A percentile compares a stretch with the other conserved stretches of the same genome.
Evolutionary conservation across 257 asterid species (phyloP).

Genomic region (Nicotiana undulata): DNA sequence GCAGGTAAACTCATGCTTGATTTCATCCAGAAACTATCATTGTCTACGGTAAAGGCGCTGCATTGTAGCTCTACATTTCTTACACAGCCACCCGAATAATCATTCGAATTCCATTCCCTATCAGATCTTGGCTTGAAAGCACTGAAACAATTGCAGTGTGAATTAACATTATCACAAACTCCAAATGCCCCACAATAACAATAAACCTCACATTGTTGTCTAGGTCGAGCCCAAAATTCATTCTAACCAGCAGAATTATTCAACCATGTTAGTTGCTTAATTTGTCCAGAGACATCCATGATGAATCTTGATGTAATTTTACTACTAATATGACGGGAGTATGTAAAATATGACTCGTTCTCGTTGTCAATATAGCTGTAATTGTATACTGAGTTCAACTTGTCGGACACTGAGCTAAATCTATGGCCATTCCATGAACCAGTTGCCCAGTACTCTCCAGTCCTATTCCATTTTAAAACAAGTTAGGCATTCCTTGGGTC

Average conservation of each 20-base stretch:
- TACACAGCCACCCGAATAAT: constrained; percentile 34
- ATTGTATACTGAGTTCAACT: constrained; percentile 12
- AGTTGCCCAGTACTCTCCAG: constrained; percentile 47
- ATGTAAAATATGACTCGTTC: constrained; percentile 37
- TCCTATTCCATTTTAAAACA: constrained; percentile 7
- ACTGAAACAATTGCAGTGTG: constrained; percentile 30
- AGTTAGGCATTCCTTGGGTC: neutral
- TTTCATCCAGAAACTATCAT: neutral
- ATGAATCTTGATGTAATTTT: constrained; percentile 9
- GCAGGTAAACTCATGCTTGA: neutral
- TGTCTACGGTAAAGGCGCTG: neutral
- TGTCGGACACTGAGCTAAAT: constrained; percentile 42
- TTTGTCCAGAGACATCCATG: constrained; percentile 34
- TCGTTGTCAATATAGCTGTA: constrained; percentile 15
- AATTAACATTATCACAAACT: constrained; percentile 14
- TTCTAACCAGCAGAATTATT: constrained; percentile 12
- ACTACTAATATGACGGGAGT: constrained; percentile 16
- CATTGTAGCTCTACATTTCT: neutral
- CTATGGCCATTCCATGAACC: constrained; percentile 55
- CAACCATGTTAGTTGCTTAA: constrained; percentile 24
- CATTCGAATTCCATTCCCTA: constrained; percentile 22
- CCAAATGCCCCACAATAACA: constrained; percentile 36
- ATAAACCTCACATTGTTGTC: constrained; percentile 28
- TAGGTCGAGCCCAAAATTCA: constrained; percentile 33
- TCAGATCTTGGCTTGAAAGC: constrained; percentile 16